These are phyloP conservation scores for Chamaecrista fasciculata DNA, from an alignment of 306 rosid species.

Conservation along the genomic window DNA sequence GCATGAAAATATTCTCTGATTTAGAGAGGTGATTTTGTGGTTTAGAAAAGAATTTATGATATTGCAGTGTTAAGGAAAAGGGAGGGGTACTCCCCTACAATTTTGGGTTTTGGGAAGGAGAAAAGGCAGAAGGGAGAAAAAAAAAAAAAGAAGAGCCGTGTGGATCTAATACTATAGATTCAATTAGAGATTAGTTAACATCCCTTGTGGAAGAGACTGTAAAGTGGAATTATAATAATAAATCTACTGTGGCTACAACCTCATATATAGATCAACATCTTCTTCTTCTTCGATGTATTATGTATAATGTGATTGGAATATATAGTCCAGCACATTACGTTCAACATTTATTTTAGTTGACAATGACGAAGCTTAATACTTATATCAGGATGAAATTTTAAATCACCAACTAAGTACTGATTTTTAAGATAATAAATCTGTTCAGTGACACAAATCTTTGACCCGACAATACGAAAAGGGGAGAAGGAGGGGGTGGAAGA, in stretches of 20 bases:
- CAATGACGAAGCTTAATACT: not conserved
- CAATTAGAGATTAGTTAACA: not conserved
- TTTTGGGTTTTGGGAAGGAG: not conserved
- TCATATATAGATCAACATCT: not conserved
- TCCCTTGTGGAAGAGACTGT: not conserved
- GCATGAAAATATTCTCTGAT: not conserved
- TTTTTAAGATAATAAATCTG: no score
- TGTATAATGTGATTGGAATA: not conserved
- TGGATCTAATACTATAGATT: not conserved
- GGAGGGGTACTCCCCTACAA: not conserved
- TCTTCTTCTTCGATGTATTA: no score
- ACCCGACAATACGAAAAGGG: not conserved
- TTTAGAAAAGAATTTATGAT: not conserved
- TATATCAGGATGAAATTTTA: not conserved
- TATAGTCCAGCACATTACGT: not conserved
- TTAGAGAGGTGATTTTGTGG: not conserved
- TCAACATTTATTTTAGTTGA: not conserved
- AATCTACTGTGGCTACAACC: not conserved
- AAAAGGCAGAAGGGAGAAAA: not conserved
- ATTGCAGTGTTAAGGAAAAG: not conserved
- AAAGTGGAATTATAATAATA: not conserved
- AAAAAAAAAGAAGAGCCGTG: not conserved
- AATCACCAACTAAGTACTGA: slow-evolving; percentile 19
- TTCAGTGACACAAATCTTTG: not conserved
- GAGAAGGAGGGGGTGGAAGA: not conserved